Evolutionary conservation across 345 rosid genomes (phyloP).

Genomic region (Lepidium aucheri): DNA sequence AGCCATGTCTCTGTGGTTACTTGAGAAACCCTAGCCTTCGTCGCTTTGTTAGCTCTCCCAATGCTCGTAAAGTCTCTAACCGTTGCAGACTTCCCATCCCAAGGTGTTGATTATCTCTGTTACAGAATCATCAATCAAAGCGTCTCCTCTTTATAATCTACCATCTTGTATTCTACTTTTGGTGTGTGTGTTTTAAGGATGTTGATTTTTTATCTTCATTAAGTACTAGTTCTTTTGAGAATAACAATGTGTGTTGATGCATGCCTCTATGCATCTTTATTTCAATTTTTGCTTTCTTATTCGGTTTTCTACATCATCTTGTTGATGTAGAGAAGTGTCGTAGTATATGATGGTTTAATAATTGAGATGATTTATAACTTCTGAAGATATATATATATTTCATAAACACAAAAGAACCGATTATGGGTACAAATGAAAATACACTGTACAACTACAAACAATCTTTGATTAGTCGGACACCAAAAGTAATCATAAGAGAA

Average conservation of each 20-base stretch:
- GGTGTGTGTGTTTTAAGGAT: background rate
- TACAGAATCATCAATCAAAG: background rate
- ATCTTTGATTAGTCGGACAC: background rate
- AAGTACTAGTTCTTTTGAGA: background rate
- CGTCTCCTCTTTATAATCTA: background rate
- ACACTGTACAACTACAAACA: constrained; percentile 10
- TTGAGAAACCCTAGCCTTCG: constrained; percentile 62
- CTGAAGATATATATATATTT: background rate
- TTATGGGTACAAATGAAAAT: background rate
- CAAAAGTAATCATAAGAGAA: constrained; percentile 41
- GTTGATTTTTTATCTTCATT: too few relatives aligned
- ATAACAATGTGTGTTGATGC: constrained; percentile 18
- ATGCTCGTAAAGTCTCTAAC: constrained; percentile 83
- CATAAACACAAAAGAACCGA: constrained; percentile 18
- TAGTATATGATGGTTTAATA: constrained; percentile 10
- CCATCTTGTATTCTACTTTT: constrained; percentile 2
- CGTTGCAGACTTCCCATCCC: constrained; percentile 85
- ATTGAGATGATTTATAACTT: constrained; percentile 2
- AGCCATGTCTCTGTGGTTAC: constrained; percentile 89
- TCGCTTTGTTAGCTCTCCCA: constrained; percentile 66
- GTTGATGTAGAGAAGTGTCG: background rate
- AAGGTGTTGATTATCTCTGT: constrained; percentile 64
- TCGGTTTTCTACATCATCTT: background rate
- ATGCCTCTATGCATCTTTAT: constrained; percentile 17
- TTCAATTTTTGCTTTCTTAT: constrained; percentile 6